Evolutionary conservation across 2,329 filamentous ascomycete genomes (phyloP), one percentile per base, ranked within the genome.

Genomic region (Fusarium sp.): DNA sequence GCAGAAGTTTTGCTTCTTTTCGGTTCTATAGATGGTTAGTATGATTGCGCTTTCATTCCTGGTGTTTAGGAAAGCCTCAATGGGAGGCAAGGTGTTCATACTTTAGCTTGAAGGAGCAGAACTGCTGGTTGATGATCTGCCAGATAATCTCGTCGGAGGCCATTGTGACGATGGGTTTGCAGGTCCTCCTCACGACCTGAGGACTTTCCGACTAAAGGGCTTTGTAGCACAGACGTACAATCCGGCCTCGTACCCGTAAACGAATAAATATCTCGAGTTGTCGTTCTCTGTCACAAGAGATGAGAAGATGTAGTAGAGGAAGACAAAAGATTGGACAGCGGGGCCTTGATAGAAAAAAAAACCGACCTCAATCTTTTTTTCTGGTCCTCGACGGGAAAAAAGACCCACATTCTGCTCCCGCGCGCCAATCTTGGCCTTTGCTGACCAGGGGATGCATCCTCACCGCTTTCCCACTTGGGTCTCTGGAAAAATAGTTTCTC

Each of bases 111-210:
- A 95, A 98, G 61, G 93, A 92, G 87, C 97, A 98, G 83, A 97
- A 97, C 82, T 96, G 94, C 85, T 97, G 94, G 85, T 97, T 97
- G 77, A 98, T 98, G 67, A 98, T 94, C 83, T 95, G 92, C 97
- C 97, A 99, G 74, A 98, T 93, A 76, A 98, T 97, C 85, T 98
- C 96, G 88, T 98, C 96, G 73, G 95, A 97, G 68, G 94, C 91
- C 94, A 97, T 97, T 67, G 43, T 56, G 20, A 18, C 9, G 27
- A 54, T 35, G 41, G 10, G 41, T 33, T 18, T 35, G 33, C 58
- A 20, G 24, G 67, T 58, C 52, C 45, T 62, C 27, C 45, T 62
- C 27, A 24, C 33, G 33, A 33, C 33, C 52, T 20, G 33, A 61
- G 60, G 41, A 57, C 39, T 48, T 56, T 64, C 31, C 18, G 35